A percentile compares a stretch with the other conserved stretches of the same genome.
phyloP scores from a whole-genome alignment of 495 filamentous ascomycete genomes.

The Penicillium verhagenii region DNA sequence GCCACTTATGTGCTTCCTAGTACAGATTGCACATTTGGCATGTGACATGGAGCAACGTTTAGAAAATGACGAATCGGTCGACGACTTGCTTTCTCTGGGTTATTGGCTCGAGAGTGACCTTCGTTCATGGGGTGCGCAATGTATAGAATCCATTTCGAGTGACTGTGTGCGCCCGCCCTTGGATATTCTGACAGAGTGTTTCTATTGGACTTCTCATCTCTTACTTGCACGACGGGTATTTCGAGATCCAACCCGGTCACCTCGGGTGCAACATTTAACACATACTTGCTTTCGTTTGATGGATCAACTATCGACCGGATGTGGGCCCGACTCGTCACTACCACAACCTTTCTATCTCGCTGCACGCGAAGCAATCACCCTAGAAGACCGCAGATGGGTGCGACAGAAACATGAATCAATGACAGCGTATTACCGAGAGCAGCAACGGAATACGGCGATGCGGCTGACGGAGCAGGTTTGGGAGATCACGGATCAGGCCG shows the following conservation, averaged over 20 bases:
- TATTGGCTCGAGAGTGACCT: conserved; percentile 23
- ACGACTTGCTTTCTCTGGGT: conserved; percentile 11
- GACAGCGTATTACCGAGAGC: conserved; percentile 30
- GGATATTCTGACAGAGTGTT: conserved; percentile 31
- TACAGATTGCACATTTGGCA: conserved; percentile 24
- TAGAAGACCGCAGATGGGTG: conserved; percentile 22
- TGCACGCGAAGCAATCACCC: conserved; percentile 23
- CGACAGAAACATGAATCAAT: conserved; percentile 29
- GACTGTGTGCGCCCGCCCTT: conserved; percentile 7
- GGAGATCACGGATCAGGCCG: conserved; percentile 19
- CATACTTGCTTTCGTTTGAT: conserved; percentile 28
- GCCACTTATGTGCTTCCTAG: conserved; percentile 29
- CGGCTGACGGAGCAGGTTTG: conserved; percentile 24
- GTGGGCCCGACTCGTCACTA: conserved; percentile 28
- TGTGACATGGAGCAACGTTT: conserved; percentile 22
- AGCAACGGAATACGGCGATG: conserved; percentile 29
- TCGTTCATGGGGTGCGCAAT: conserved; percentile 18
- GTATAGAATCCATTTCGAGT: neutral
- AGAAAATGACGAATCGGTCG: neutral
- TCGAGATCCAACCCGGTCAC: conserved; percentile 20
- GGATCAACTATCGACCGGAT: conserved; percentile 26
- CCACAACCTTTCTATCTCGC: conserved; percentile 30
- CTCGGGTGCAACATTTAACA: conserved; percentile 25
- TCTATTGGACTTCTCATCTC: conserved; percentile 30
- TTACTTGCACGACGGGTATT: conserved; percentile 30